Evolutionary conservation across 1,139 yeast genomes (phyloP), one percentile per base, ranked within the genome.

Genomic region (Protomyces gravidus): DNA sequence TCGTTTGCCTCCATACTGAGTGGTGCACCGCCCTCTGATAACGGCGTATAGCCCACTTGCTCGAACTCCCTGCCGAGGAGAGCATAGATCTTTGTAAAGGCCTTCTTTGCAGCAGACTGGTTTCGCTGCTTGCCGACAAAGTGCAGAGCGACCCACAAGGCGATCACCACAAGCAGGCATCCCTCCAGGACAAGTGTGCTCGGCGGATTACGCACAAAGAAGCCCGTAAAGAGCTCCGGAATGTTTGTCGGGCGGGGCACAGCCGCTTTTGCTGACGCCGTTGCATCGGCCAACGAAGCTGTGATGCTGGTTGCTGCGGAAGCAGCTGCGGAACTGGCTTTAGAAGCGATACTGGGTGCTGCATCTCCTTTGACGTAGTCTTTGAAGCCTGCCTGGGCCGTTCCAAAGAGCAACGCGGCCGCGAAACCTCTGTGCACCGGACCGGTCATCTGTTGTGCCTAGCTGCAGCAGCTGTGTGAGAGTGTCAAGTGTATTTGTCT

Each of bases 181-280:
- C 76, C 51, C 75, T 92, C 98, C 68, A 86, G 78, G 52, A 76
- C 77, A 96, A 97, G 92, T 71, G 86, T 57, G 25, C 26, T 26
- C 5, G 58, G 57, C 23, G 49, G 47, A 27, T 53, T 19, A n/a
- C 58, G 50, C 27, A 45, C 51, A 50, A 50, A 53, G 39, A 53
- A 53, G 9, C 51, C 48, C n/a, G 47, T 32, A 13, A 53, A 32
- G 28, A 45, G 23, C n/a, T 53, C 39, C 2, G 45, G 15, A 21
- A 48, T 28, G 26, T 19, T 30, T 13, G 42, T 36, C 21, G 42
- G 42, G 11, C 42, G 42, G 13, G 13, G 13, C 1, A 13, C 7
- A 28, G 32, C 32, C 11, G 42, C 42, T 17, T 19, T 17, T n/a
- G 19, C 19, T 5, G 42, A 36, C 7, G 42, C 21, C 11, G 21